Evolutionary conservation across 2,329 filamentous ascomycete species (phyloP), one percentile per base, ranked within the genome.

Genomic region (Epichloe sp.): DNA sequence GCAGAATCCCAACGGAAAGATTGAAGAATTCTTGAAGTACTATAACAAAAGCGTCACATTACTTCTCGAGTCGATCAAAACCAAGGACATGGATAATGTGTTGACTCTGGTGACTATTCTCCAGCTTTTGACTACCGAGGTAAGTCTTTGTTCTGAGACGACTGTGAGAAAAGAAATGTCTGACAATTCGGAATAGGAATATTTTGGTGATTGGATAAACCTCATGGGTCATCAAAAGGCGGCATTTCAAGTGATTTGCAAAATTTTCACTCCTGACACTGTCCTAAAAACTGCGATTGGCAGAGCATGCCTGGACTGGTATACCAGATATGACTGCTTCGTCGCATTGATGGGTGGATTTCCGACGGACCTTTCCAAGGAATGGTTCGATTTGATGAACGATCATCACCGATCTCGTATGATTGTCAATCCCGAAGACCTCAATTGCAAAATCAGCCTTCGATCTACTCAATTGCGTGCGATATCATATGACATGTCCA

Each of bases 161-260:
- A 31, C 11, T 15, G 3, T 4, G n/a, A 15, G 19, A 4, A 17
- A 15, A 31, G 48, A 60, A 52, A 15, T 15, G 1, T 36, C 34
- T 38, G 47, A 50, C n/a, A 17, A 38, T 43, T 34, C 31, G n/a
- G 34, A 21, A 43, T 60, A 95, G 88, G 93, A 97, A 68, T 94
- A 89, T 60, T 76, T 97, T 44, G 93, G 93, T 12, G 93, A 98
- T 63, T 97, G 89, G 89, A 81, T 94, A 49, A 96, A 94, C 60
- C 74, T 97, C 15, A 84, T 93, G 68, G 87, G 89, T 21, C 93
- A 97, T 64, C 90, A 96, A 64, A 88, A 85, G 63, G 93, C 91
- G 11, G 93, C 93, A 0, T 80, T 86, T 61, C 81, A 88, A 56
- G 84, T 97, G 59, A 71, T 97, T 44, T 85, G 77, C 1, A 79